Base-by-base conservation (phyloP, 768 basidiomycete genomes). In the Hericium erinaceus region DNA sequence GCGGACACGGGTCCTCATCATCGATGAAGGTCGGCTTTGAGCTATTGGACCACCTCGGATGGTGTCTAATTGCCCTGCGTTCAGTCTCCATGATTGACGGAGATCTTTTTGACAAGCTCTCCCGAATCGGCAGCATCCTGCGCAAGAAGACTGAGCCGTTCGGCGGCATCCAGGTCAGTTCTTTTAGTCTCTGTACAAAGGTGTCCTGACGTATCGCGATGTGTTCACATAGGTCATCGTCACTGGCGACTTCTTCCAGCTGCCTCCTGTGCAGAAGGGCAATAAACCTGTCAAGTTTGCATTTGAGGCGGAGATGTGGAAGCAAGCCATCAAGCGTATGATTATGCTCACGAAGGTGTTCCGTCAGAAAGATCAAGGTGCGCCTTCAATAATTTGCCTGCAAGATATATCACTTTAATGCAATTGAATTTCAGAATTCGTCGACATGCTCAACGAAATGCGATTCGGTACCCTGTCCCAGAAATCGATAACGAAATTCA, bases 391-490 rank as follows among this genome's bases (percentile, higher is more conserved):
- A 41, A 54, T 16, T 46, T 38, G 48, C 54, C 39, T 46, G 46
- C 51, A 57, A 53, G 8, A 16, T 54, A 50, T 57, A n/a, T 60
- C 41, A 28, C 24, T 41, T 59, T 20, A 38, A 13, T 56, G 38
- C 26, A 61, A 11, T 15, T 51, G 20, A 12, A 40, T 48, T 58
- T 40, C 67, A 93, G 93, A 84, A 54, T 98, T 99, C 67, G 82
- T 99, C 53, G 79, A 91, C 69, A 98, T 98, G 93, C 76, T 98
- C 53, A 99, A 98, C 67, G 94, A 98, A 69, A 98, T 98, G 97
- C 84, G 97, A 15, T 95, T 92, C 64, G 97, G 97, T 3, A 73
- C 64, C 16, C 71, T 98, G 37, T 79, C 84, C 0, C 60, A 66
- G 2, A 72, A 74, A 20, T 94, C 93, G 0, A 84, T 93, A 58